Evolutionary conservation across 2,329 filamentous ascomycete genomes (phyloP), one percentile per base, ranked within the genome.

Genomic region (Arachnopeziza araneosa): DNA sequence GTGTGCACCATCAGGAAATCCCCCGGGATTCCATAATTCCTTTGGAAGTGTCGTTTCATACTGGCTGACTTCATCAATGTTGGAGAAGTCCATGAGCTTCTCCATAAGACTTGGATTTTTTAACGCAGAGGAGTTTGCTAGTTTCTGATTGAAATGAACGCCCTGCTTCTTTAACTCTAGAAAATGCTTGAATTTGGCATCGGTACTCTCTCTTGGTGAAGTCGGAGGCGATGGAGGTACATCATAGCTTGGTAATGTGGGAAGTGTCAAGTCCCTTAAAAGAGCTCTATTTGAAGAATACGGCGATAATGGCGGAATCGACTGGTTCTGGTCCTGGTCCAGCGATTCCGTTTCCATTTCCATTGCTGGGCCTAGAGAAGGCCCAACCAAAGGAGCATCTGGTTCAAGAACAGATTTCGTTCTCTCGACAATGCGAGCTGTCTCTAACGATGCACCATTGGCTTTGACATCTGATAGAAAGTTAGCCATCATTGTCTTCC

Each of bases 121-220:
- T 60, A 93, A 76, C 8, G 88, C 84, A 0, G 82, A 75, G 0
- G 87, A 89, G 60, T 81, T 80, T 44, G 88, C 83, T 9, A 95
- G 77, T 63, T 88, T 86, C 67, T 85, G 79, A 72, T 95, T 93
- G 79, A 93, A 93, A 74, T 95, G 90, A 19, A 86, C 79, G 4
- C 87, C 87, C 64, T 87, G 84, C 69, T 84, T 85, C 76, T 95
- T 95, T n/a, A 93, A 80, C 52, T 84, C 79, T 0, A 93, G 81
- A 66, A 95, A 93, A 61, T 85, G 84, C 63, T 84, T 81, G 67
- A 93, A 88, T 68, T 91, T 92, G 66, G 82, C 80, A 55, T 82
- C 86, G 14, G 85, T 75, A 74, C 50, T 75, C 66, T 36, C 77
- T 0, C 78, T 75, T 12, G 83, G 83, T 1, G 83, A 83, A 24